Evolutionary conservation across 2,329 filamentous ascomycete genomes (phyloP).

Genomic region (Stachybotrys chlorohalonatus): DNA sequence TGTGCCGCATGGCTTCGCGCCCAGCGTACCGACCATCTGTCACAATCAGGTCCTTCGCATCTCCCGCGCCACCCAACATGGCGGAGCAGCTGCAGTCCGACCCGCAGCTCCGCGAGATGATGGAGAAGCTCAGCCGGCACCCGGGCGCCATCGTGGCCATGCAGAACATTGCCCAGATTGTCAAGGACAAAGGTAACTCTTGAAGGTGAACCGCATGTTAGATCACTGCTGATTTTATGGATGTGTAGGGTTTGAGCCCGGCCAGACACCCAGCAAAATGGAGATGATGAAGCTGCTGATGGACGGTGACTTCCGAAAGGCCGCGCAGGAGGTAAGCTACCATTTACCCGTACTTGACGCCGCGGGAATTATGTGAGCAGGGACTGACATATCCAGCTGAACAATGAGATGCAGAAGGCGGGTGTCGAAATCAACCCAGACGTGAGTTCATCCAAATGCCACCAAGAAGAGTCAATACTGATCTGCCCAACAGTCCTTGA

Average conservation of each 20-base stretch:
- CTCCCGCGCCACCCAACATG: background rate
- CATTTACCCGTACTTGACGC: too few species aligned
- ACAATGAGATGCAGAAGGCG: conserved; percentile 11
- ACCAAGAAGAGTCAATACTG: too few species aligned
- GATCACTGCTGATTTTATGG: background rate
- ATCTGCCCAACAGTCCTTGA: too few species aligned
- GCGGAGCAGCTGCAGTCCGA: background rate
- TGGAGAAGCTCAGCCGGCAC: conserved; percentile 1
- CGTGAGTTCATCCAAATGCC: conserved; percentile 1
- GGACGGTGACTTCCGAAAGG: conserved; percentile 13
- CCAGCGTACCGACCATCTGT: too few species aligned
- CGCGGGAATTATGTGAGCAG: background rate
- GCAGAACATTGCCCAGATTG: background rate
- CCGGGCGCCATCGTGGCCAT: conserved; percentile 1
- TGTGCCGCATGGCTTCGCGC: too few species aligned
- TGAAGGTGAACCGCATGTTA: background rate
- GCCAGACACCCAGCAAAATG: conserved; percentile 11
- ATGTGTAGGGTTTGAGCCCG: conserved; percentile 8
- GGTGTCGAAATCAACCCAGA: conserved; percentile 11
- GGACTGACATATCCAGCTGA: conserved; percentile 6
- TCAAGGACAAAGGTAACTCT: conserved; percentile 1
- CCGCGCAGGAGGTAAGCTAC: conserved; percentile 5
- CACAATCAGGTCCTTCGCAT: too few species aligned
- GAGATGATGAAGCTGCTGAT: conserved; percentile 13
- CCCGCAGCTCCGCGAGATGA: conserved; percentile 1